Percentiles rank a stretch among this genome's conserved stretches.
Conservation (phyloP, 148 eudicot genomes). For the Dianthus caryophyllus region DNA sequence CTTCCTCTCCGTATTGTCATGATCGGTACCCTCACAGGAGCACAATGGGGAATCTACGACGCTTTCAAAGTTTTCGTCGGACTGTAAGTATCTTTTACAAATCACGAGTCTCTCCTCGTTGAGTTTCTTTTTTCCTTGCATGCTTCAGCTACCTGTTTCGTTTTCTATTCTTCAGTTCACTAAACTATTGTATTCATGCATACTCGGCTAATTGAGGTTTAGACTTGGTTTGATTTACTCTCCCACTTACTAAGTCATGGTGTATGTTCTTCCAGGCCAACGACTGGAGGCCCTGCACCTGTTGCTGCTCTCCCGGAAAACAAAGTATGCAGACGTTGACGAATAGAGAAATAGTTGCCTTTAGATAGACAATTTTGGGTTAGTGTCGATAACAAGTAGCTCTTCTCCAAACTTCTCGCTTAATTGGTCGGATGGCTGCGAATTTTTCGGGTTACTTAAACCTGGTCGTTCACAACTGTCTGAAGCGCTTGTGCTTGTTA, state of each 20-base stretch:
- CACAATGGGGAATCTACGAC: constrained; percentile 97
- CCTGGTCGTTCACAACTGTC: constrained; percentile 1
- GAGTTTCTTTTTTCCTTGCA: too few relatives aligned
- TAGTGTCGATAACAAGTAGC: constrained; percentile 20
- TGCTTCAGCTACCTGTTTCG: too few relatives aligned
- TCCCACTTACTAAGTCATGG: too few relatives aligned
- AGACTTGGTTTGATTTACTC: not conserved
- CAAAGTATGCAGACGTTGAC: constrained; percentile 35
- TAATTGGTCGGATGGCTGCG: constrained; percentile 24
- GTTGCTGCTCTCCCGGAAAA: constrained; percentile 7
- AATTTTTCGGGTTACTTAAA: not conserved
- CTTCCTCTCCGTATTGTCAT: constrained; percentile 93
- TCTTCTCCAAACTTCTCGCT: constrained; percentile 21
- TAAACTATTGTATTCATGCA: not conserved
- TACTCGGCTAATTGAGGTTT: not conserved
- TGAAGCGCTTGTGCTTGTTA: not conserved
- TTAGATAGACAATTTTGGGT: constrained; percentile 15
- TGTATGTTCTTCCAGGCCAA: constrained; percentile 49
- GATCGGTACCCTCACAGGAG: constrained; percentile 99
- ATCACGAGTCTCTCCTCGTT: not conserved
- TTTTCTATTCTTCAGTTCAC: not conserved
- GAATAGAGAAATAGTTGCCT: not conserved
- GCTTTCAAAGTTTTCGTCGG: constrained; percentile 93
- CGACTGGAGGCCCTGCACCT: constrained; percentile 83
- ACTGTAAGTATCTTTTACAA: constrained; percentile 54